Evolutionary conservation across 495 filamentous ascomycete genomes (phyloP), one percentile per base, ranked within the genome.

Genomic region (Trichocladium uniseriatum): DNA sequence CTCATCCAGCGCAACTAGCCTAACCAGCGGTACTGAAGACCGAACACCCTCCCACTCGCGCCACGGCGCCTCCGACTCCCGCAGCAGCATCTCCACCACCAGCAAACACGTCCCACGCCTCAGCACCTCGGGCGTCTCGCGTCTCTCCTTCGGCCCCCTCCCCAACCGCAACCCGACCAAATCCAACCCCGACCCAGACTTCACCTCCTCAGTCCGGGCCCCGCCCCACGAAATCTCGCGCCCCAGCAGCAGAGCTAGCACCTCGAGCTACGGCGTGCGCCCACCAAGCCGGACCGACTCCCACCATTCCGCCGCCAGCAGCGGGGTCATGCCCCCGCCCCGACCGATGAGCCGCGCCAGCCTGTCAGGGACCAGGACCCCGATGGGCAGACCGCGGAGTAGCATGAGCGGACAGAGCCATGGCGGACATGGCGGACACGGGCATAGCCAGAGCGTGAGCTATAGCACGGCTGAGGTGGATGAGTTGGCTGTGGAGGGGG

Each of bases 321-420:
- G 38, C 50, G 31, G 50, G 32, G 31, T 64, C 16, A 67, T 64
- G 39, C 79, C 82, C 5, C 84, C 87, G 22, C 62, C 64, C 18
- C 86, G 86, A 50, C 80, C 86, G 39, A 76, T 80, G 58, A 88
- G 83, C 58, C 76, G 72, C 9, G 56, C 70, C 4, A 72, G 70
- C 39, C 44, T 83, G 27, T 70, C 70, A 6, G 77, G 82, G 3
- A 65, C 80, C 13, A 78, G 84, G 29, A 89, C 86, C 3, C 81
- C 84, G 8, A 57, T 82, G 16, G 73, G 73, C 19, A 68, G 80
- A 21, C 79, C 82, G 9, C 67, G 79, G 41, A 80, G 76, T 37
- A 79, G 75, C 54, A 62, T 73, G 5, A 52, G 55, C 20, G 43
- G 43, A 16, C 24, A 54, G 46, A 27, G 39, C 22, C 75, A 79